These are phyloP conservation scores for Cytidiella melzeri DNA, from an alignment of 768 basidiomycete genomes.

Conservation along the genomic window DNA sequence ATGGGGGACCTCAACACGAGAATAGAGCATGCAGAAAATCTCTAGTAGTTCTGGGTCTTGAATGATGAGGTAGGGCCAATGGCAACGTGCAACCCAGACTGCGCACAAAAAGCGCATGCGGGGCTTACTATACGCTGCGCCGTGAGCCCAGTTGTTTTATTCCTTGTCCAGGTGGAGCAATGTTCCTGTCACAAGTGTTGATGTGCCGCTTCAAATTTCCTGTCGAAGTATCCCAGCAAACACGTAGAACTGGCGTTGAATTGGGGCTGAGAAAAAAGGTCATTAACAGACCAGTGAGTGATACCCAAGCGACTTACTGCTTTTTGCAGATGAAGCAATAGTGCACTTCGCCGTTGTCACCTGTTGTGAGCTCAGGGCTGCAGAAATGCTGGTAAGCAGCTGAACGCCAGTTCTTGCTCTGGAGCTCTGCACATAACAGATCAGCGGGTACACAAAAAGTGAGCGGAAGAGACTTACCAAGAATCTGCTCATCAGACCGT, in stretches of 20 bases:
- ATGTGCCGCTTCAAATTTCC: conserved; percentile 6
- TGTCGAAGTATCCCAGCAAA: conserved; percentile 9
- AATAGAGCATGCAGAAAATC: conserved; percentile 15
- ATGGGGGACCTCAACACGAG: conserved; percentile 11
- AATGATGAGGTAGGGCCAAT: conserved; percentile 16
- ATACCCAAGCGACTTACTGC: no score
- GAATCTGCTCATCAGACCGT: no score
- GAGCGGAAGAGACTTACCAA: no score
- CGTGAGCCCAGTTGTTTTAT: conserved; percentile 6
- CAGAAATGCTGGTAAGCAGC: background rate
- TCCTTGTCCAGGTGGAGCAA: background rate
- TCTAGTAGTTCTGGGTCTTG: conserved; percentile 8
- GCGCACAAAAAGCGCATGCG: conserved; percentile 8
- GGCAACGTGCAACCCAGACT: conserved; percentile 13
- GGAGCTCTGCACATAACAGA: background rate
- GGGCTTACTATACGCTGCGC: no score
- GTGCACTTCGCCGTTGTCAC: background rate
- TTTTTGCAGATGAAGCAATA: background rate
- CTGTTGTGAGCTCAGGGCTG: background rate
- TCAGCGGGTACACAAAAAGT: no score
- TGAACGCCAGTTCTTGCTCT: background rate
- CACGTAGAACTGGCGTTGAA: background rate
- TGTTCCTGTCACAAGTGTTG: background rate
- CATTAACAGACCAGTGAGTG: no score
- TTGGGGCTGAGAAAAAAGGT: no score